Base-by-base conservation (phyloP, 2,329 filamentous ascomycete genomes). In the Colletotrichum sp. region DNA sequence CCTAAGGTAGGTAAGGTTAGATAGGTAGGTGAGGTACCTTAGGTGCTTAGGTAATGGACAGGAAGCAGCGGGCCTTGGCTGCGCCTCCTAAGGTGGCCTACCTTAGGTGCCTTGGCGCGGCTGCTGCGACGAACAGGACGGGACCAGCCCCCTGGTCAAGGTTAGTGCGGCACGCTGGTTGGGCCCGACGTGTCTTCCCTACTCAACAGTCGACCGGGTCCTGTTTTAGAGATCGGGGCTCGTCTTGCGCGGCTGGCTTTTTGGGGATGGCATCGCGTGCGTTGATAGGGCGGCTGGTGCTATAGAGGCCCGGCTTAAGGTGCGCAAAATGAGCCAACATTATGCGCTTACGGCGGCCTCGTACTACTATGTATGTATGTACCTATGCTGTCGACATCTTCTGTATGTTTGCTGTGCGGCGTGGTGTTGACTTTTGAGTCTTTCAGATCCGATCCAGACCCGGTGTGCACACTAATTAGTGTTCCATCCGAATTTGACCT, bases 401-500 rank as follows among this genome's bases (percentile, higher is more conserved):
- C 36, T 32, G 26, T 24, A 30, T 13, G 28, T 66, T 64, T 16
- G 34, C 30, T 26, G 6, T 61, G 30, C 32, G 58, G 26, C 26
- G 55, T 8, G 13, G 52, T 48, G 18, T 48, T 48, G 18, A 48
- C 18, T 48, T 21, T 48, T 48, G 43, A 21, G n/a, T 48, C n/a
- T 21, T 12, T 71, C 48, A 65, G 58, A 74, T 74, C 67, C 43
- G 67, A 38, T 21, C 58, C 28, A 71, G 67, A 43, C 67, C 21
- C 48, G 32, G 43, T 65, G 55, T 12, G 71, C 64, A 38, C 15
- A 16, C 26, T 64, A 30, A 30, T 30, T 30, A 21, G 61, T 13
- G 58, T 34, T 71, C 38, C 60, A 64, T 71, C 71, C 71, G 65
- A 73, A 71, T 65, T 43, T 71, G 67, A 74, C 24, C 65, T 57